Evolutionary conservation across 345 rosid genomes (phyloP).

Genomic region (Sonneratia caseolaris): DNA sequence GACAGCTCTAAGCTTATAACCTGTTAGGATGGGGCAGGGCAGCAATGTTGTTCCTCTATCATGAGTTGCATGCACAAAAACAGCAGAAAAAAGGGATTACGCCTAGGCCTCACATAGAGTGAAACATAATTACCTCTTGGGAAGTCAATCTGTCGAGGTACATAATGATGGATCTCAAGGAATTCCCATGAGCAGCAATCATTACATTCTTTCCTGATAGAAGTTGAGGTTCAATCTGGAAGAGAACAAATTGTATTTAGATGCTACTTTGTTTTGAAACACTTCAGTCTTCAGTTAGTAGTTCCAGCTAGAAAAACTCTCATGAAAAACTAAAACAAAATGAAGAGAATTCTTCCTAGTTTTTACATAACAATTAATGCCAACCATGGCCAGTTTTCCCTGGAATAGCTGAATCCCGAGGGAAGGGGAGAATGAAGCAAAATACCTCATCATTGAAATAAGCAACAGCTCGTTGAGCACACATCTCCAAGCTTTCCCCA

Average conservation of each 20-base stretch:
- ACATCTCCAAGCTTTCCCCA: slow-evolving; percentile 99
- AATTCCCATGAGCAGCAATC: slow-evolving; percentile 98
- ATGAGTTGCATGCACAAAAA: neutral
- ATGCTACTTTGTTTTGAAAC: neutral
- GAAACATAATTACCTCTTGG: slow-evolving; percentile 52
- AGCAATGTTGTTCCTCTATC: neutral
- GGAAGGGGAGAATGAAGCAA: slow-evolving; percentile 5
- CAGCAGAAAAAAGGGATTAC: neutral
- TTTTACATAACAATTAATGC: neutral
- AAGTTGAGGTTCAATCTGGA: slow-evolving; percentile 88
- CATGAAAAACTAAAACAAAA: neutral
- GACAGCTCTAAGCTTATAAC: slow-evolving; percentile 78
- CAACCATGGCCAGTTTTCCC: neutral
- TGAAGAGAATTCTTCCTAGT: neutral
- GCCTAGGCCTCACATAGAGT: neutral
- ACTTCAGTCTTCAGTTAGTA: neutral
- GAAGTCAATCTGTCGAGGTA: slow-evolving; percentile 92
- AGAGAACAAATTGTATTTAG: neutral
- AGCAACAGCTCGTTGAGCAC: slow-evolving; percentile 89
- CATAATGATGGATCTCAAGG: slow-evolving; percentile 90
- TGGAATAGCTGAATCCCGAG: neutral
- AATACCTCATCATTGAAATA: slow-evolving; percentile 45
- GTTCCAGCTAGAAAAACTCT: too few species aligned
- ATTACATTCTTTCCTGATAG: slow-evolving; percentile 67
- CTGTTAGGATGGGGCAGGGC: slow-evolving; percentile 19